These are phyloP conservation scores for Cladosporium halotolerans DNA, from an alignment of 2,329 filamentous ascomycete species.

Conservation along the genomic window DNA sequence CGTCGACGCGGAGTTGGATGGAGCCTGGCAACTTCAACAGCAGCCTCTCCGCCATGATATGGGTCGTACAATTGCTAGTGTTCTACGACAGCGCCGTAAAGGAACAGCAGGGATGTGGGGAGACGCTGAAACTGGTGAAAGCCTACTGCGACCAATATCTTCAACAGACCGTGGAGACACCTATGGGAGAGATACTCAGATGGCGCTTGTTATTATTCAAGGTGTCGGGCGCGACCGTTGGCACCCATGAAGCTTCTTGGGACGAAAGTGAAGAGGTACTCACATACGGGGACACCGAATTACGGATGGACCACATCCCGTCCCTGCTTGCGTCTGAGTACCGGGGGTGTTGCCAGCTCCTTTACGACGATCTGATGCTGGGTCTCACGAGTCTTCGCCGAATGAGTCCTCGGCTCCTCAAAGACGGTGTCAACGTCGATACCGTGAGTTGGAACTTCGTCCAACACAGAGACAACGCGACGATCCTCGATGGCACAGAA, in stretches of 20 bases:
- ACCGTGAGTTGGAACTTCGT: slow-evolving; percentile 12
- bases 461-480: slow-evolving; percentile 10
- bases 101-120: slow-evolving; percentile 1
- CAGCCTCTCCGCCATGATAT: slow-evolving; percentile 11
- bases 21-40: slow-evolving; percentile 15
- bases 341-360: slow-evolving; percentile 2
- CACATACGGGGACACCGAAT: slow-evolving; percentile 10
- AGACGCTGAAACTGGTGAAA: slow-evolving; percentile 11
- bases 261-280: slow-evolving; percentile 11
- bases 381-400: background rate
- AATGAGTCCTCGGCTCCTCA: slow-evolving; percentile 1
- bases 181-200: slow-evolving; percentile 13
- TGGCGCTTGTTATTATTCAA: slow-evolving; percentile 13
- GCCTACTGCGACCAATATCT: slow-evolving; percentile 6
- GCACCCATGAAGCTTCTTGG: slow-evolving; percentile 7
- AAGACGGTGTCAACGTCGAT: slow-evolving; percentile 11
- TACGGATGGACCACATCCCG: slow-evolving; percentile 12
- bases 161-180: slow-evolving; percentile 12
- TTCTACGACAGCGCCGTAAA: slow-evolving; percentile 12
- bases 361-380: slow-evolving; percentile 12
- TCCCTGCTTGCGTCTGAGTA: slow-evolving; percentile 11
- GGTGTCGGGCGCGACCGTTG: slow-evolving; percentile 7
- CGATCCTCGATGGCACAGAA: background rate
- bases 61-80: slow-evolving; percentile 11
- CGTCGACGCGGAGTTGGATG: slow-evolving; percentile 12